Evolutionary conservation across 495 filamentous ascomycete species (phyloP), one percentile per base, ranked within the genome.

Genomic region (Neurospora sp.): DNA sequence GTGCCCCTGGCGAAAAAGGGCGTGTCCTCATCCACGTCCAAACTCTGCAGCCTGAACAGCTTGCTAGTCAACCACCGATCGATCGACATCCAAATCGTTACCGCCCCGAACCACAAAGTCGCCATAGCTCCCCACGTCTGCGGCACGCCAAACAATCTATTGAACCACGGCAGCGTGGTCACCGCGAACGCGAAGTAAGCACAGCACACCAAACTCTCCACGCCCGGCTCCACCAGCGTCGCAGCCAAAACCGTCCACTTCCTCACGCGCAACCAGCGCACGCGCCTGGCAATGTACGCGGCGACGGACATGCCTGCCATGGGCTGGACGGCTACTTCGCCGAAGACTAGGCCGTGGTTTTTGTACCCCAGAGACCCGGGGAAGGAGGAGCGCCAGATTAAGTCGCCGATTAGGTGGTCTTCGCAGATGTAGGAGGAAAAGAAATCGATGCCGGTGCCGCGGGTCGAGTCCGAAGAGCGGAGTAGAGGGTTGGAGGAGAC

Each of bases 341-440:
- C 92, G 75, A 91, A 91, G 2, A 95, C 90, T 70, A 98, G 85
- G 11, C 87, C 91, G 78, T 99, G 96, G 75, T 95, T 96, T 39
- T 88, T 86, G 83, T 86, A 92, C 83, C 40, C 40, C 14, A 42
- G 5, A 5, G 40, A 42, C 12, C 90, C 80, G 54, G 84, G 75
- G 2, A 91, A 77, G 2, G 79, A 76, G 20, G 86, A 86, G 72
- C 90, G 89, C 93, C 93, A 99, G 14, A 98, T 87, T 7, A 97
- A 85, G 77, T 98, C 95, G 37, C 94, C 95, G 71, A 99, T 97
- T 18, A 97, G 84, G 76, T 99, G 96, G 78, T 99, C 96, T 79
- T 99, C 96, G 84, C 96, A 99, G 82, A 99, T 98, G 78, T 98
- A 96, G 46, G 92, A 88, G 18, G 92, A 95, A 84, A 99, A 98